A percentile compares a stretch with the other conserved stretches of the same genome.
Conservation (phyloP, 768 basidiomycete species). For the Myochromella boudieri region DNA sequence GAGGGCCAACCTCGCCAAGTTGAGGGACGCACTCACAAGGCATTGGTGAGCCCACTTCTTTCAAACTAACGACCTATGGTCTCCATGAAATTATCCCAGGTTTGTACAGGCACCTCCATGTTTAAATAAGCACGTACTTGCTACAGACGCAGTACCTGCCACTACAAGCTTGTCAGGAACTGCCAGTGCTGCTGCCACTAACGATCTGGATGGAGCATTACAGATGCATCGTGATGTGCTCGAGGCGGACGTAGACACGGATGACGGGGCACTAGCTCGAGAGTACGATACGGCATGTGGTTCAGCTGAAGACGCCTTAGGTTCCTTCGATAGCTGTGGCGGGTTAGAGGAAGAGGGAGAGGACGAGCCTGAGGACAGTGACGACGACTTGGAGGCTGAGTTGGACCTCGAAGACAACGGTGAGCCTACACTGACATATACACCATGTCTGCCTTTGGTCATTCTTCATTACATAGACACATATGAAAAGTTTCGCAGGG, state of each 20-base stretch:
- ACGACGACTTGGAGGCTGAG: not conserved
- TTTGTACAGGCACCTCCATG: too few relatives aligned
- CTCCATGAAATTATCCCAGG: too few relatives aligned
- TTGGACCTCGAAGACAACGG: slow-evolving; percentile 1
- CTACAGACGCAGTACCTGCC: too few relatives aligned
- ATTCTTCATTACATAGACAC: not conserved
- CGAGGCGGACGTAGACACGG: not conserved
- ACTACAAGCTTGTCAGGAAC: too few relatives aligned
- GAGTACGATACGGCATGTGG: not conserved
- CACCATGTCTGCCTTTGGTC: too few relatives aligned
- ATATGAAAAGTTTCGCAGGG: not conserved
- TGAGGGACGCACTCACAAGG: not conserved
- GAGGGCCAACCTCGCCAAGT: not conserved
- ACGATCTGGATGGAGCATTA: too few relatives aligned
- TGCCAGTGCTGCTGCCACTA: too few relatives aligned
- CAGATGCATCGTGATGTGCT: too few relatives aligned
- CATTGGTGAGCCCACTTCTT: not conserved
- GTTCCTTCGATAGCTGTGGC: slow-evolving; percentile 2
- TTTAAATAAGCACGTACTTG: too few relatives aligned
- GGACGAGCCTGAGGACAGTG: too few relatives aligned
- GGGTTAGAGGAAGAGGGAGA: not conserved
- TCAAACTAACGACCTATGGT: not conserved
- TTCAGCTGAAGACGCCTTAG: slow-evolving; percentile 1
- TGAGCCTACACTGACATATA: not conserved
- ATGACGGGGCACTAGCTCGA: not conserved